Conservation (phyloP, 768 basidiomycete genomes). For the Lepiota venenata region DNA sequence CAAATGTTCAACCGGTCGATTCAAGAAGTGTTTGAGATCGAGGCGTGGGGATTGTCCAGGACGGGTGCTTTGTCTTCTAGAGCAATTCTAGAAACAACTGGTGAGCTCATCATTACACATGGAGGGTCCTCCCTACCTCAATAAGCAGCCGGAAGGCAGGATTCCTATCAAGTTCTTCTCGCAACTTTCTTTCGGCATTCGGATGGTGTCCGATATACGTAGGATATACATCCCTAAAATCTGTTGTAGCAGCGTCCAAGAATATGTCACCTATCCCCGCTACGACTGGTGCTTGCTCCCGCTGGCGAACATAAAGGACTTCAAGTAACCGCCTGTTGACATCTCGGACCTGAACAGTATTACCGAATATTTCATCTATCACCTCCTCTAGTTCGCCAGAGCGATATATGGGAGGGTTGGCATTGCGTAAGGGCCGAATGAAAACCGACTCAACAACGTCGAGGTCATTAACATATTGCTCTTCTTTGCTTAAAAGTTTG, state of each 20-base stretch:
- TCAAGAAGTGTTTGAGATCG: constrained; percentile 78
- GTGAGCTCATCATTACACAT: background rate
- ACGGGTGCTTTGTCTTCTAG: constrained; percentile 37
- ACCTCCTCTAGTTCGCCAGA: constrained; percentile 71
- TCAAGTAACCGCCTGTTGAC: constrained; percentile 81
- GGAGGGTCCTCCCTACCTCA: constrained; percentile 48
- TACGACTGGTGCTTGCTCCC: constrained; percentile 80
- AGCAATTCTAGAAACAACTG: constrained; percentile 34
- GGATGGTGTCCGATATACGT: constrained; percentile 85
- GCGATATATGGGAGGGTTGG: constrained; percentile 43
- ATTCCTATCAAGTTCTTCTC: constrained; percentile 83
- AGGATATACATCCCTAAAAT: constrained; percentile 84
- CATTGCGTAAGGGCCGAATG: constrained; percentile 43
- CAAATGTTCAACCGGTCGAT: constrained; percentile 76
- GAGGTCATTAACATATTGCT: constrained; percentile 86
- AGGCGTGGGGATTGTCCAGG: constrained; percentile 38
- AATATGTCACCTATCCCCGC: constrained; percentile 87
- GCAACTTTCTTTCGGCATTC: constrained; percentile 79
- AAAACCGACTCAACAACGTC: constrained; percentile 75
- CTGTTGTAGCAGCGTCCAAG: constrained; percentile 71
- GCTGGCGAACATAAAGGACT: constrained; percentile 80
- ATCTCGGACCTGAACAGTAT: constrained; percentile 79
- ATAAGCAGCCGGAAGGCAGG: constrained; percentile 80
- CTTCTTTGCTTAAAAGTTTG: constrained; percentile 87
- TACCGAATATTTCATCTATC: constrained; percentile 85